Evolutionary conservation across 106 monocot species (phyloP).

Genomic region (Allium sativum): DNA sequence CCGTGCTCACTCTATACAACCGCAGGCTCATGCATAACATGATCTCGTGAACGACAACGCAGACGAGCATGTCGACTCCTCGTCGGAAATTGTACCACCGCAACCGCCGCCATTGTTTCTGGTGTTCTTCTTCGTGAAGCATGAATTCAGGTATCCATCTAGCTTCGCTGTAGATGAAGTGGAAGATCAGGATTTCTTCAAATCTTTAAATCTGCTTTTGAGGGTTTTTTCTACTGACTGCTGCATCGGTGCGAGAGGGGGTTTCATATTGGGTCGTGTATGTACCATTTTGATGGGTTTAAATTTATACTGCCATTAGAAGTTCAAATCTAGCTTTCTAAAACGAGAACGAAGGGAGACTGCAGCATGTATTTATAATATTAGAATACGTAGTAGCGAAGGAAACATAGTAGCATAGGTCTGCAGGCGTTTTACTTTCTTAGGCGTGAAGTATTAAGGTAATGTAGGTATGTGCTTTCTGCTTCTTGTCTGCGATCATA

Average conservation of each 20-base stretch:
- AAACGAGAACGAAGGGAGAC: too few relatives aligned
- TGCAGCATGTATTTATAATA: too few relatives aligned
- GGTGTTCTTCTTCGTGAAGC: constrained; percentile 17
- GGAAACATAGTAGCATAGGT: too few relatives aligned
- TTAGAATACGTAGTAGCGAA: too few relatives aligned
- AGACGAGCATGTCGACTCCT: constrained; percentile 33
- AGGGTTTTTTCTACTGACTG: constrained; percentile 11
- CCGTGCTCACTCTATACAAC: too few relatives aligned
- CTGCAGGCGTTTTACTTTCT: too few relatives aligned
- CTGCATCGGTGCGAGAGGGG: not conserved
- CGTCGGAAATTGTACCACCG: not conserved
- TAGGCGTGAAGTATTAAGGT: too few relatives aligned
- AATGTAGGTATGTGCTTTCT: too few relatives aligned
- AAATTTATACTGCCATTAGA: too few relatives aligned
- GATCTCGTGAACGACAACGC: constrained; percentile 42
- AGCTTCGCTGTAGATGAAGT: constrained; percentile 57
- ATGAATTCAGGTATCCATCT: constrained; percentile 35
- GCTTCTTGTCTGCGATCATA: too few relatives aligned
- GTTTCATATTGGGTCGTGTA: not conserved
- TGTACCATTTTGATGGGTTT: not conserved
- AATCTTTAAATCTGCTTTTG: constrained; percentile 30
- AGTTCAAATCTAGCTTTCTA: too few relatives aligned
- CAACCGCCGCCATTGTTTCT: not conserved
- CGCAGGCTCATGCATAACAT: too few relatives aligned
- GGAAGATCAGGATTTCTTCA: constrained; percentile 38